These are phyloP conservation scores for Adansonia rubrostipa DNA, from an alignment of 441 rosid species.

Conservation along the genomic window DNA sequence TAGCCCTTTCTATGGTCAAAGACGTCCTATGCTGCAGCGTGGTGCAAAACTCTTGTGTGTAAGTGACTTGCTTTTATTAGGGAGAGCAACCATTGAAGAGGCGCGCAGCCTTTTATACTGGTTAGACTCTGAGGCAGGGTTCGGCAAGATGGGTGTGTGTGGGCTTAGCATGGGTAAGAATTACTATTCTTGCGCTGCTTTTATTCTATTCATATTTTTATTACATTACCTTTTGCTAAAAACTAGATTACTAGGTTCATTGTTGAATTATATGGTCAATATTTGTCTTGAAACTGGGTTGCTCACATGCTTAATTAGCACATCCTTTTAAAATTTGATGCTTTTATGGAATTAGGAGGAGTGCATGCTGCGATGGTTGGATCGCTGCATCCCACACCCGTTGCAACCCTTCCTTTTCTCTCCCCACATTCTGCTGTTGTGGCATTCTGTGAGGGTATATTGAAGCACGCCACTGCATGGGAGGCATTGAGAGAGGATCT, in stretches of 20 bases:
- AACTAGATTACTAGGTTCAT: not conserved
- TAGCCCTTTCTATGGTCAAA: constrained; percentile 95
- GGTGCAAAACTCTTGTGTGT: constrained; percentile 93
- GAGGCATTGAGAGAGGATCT: constrained; percentile 91
- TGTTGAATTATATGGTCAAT: constrained; percentile 3
- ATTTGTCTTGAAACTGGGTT: not conserved
- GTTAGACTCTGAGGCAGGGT: constrained; percentile 84
- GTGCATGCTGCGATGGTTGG: constrained; percentile 99
- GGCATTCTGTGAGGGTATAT: constrained; percentile 96
- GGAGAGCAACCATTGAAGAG: constrained; percentile 94
- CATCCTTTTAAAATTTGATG: constrained; percentile 27
- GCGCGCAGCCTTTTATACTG: constrained; percentile 87
- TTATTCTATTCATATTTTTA: constrained; percentile 25
- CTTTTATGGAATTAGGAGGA: constrained; percentile 67
- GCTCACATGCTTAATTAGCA: constrained; percentile 11
- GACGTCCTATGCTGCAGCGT: constrained; percentile 85
- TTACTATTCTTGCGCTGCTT: not conserved
- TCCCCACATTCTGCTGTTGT: constrained; percentile 98
- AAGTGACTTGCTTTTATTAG: constrained; percentile 92
- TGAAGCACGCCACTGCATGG: constrained; percentile 93
- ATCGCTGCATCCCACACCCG: constrained; percentile 89
- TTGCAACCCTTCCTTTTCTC: constrained; percentile 93
- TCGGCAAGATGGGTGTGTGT: constrained; percentile 93
- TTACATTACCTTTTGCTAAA: not conserved
- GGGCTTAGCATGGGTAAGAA: constrained; percentile 98